Percentiles rank a stretch among this genome's conserved stretches.
Conservation (phyloP, 2,329 filamentous ascomycete species). For the Rhynchosporium secalis region DNA sequence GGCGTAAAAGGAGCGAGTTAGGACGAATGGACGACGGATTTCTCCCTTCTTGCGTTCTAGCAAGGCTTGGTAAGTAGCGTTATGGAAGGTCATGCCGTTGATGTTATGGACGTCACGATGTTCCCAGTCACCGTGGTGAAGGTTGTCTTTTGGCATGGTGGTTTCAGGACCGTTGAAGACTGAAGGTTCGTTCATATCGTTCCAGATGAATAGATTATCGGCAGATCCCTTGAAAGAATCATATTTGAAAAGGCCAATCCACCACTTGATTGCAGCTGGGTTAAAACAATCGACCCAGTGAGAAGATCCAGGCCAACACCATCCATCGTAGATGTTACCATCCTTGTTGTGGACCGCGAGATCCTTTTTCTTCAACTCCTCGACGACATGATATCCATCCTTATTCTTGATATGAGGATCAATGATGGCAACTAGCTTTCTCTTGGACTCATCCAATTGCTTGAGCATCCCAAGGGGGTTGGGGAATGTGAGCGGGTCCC, state of each 20-base stretch:
- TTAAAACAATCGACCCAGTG: slow-evolving; percentile 97
- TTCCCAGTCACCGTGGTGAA: slow-evolving; percentile 90
- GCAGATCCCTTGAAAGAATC: slow-evolving; percentile 82
- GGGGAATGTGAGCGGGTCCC: slow-evolving; percentile 85
- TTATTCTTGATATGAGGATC: slow-evolving; percentile 98
- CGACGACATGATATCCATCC: slow-evolving; percentile 71
- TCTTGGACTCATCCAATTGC: slow-evolving; percentile 78
- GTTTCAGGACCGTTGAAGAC: slow-evolving; percentile 98
- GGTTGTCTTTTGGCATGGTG: slow-evolving; percentile 98
- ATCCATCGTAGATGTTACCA: slow-evolving; percentile 84
- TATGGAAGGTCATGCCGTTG: slow-evolving; percentile 93
- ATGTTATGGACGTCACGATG: slow-evolving; percentile 96
- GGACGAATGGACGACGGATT: slow-evolving; percentile 80
- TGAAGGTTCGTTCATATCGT: slow-evolving; percentile 99
- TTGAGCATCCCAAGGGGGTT: slow-evolving; percentile 86
- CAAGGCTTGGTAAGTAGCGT: slow-evolving; percentile 86
- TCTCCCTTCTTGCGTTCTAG: slow-evolving; percentile 84
- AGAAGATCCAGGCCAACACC: slow-evolving; percentile 98
- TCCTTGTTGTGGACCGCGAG: slow-evolving; percentile 90
- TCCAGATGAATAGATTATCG: slow-evolving; percentile 93
- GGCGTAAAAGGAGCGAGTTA: slow-evolving; percentile 90
- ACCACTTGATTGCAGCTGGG: slow-evolving; percentile 88
- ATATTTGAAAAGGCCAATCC: slow-evolving; percentile 85
- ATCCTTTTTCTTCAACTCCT: slow-evolving; percentile 81
- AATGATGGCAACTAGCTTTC: slow-evolving; percentile 92